Base-by-base conservation (phyloP, 176 grass and related monocot genomes). In the Ananas comosus region DNA sequence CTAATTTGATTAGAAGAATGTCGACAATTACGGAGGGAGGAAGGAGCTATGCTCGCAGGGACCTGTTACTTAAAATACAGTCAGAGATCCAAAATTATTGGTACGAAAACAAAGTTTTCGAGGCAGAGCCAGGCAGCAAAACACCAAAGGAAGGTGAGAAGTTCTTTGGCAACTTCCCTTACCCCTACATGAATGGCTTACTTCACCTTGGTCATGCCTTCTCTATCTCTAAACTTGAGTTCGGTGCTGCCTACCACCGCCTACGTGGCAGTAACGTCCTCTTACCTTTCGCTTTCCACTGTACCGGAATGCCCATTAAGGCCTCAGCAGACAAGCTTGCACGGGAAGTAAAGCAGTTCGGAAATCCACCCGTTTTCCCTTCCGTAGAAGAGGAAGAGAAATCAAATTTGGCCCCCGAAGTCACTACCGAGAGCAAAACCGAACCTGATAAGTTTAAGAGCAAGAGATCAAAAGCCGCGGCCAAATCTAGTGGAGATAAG, bases 231-330 rank as follows among this genome's bases (percentile, higher is more conserved):
- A 92, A 92, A 53, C 85, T 92, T 12, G 89, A 92, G 74, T 92
- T 92, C 14, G 85, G 67, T 64, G 82, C 89, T 69, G 80, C 85
- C 11, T 93, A 83, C 67, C 90, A 88, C 57, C 70, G 85, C 6
- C 74, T 93, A 29, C 67, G 80, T 11, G 89, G 90, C 19, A 76
- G 78, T 65, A 95, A 95, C 54, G 86, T 89, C 2, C 53, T 89
- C 18, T 63, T 95, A 25, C 83, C 81, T 3, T 95, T 95, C 76
- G 86, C 78, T 72, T 89, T 95, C 58, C 86, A 95, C 48, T 89
- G 83, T 69, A 89, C 90, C 14, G 86, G 90, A 66, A 94, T 94
- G 90, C 86, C 91, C 17, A 95, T 95, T 29, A 95, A 95, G 75
- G 91, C 81, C 58, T 89, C 83, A 0, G 86, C 91, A 0, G 91